A percentile compares a stretch with the other conserved stretches of the same genome.
Conservation (phyloP, 2,329 filamentous ascomycete species). For the Coniochaeta pulveracea region DNA sequence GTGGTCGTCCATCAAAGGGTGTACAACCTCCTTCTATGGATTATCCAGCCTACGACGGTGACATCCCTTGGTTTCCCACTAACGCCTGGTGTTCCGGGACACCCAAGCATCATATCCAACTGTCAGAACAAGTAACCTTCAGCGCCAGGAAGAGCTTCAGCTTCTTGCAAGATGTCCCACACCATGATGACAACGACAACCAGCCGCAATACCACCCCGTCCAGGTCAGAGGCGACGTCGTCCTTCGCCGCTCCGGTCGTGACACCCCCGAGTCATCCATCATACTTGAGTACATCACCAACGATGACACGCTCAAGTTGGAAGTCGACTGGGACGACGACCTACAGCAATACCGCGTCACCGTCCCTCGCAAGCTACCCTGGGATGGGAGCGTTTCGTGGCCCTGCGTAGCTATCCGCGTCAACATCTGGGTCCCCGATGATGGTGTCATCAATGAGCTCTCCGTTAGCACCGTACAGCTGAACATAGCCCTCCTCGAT, state of each 20-base stretch:
- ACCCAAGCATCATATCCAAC: background rate
- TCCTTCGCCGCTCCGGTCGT: slow-evolving; percentile 26
- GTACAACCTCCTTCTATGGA: slow-evolving; percentile 10
- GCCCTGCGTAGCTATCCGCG: slow-evolving; percentile 36
- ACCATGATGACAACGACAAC: slow-evolving; percentile 7
- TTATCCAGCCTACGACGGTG: slow-evolving; percentile 16
- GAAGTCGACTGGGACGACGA: slow-evolving; percentile 19
- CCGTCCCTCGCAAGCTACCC: slow-evolving; percentile 22
- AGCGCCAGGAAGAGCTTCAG: slow-evolving; percentile 21
- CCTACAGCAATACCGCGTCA: slow-evolving; percentile 26
- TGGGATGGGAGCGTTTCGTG: slow-evolving; percentile 13
- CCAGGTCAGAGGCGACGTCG: slow-evolving; percentile 30
- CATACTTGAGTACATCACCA: slow-evolving; percentile 32
- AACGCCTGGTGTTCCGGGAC: slow-evolving; percentile 9
- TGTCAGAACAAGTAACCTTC: slow-evolving; percentile 23
- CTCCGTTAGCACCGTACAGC: slow-evolving; percentile 22
- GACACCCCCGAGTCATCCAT: slow-evolving; percentile 23
- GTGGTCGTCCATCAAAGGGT: no score
- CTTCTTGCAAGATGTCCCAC: slow-evolving; percentile 25
- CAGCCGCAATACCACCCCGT: slow-evolving; percentile 17
- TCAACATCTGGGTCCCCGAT: slow-evolving; percentile 34
- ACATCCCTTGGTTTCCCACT: slow-evolving; percentile 11
- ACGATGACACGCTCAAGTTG: slow-evolving; percentile 28
- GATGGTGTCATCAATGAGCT: slow-evolving; percentile 25
- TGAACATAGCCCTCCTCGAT: slow-evolving; percentile 27